Conservation (phyloP, 371 early-diverging fungal genomes). For the Lichtheimia hyalospora region DNA sequence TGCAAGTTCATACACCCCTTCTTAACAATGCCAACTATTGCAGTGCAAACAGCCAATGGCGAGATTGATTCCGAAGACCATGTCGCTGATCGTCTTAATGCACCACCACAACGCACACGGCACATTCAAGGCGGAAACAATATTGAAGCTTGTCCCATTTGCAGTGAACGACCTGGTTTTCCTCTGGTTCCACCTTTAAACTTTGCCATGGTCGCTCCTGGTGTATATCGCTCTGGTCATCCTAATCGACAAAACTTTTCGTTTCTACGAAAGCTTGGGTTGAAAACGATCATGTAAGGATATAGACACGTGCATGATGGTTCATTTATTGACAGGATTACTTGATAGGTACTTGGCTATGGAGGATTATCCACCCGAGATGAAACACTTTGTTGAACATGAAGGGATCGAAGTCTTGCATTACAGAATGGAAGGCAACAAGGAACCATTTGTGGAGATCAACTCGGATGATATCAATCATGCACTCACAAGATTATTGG, state of each 20-base stretch:
- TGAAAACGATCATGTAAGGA: conserved; percentile 76
- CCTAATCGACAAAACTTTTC: conserved; percentile 82
- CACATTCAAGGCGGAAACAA: conserved; percentile 9
- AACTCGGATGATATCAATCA: conserved; percentile 76
- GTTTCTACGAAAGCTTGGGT: conserved; percentile 72
- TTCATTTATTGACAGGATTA: background rate
- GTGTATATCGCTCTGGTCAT: conserved; percentile 86
- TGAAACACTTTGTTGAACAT: conserved; percentile 70
- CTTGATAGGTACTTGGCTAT: conserved; percentile 66
- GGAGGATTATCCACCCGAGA: conserved; percentile 82
- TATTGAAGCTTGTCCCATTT: conserved; percentile 34
- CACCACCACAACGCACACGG: conserved; percentile 13
- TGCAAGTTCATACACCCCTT: background rate
- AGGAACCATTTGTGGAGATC: conserved; percentile 93
- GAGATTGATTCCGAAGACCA: conserved; percentile 12
- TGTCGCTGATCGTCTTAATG: conserved; percentile 2
- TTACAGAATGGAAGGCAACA: conserved; percentile 83
- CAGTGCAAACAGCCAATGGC: conserved; percentile 21
- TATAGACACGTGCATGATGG: too few species aligned
- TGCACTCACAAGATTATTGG: conserved; percentile 77
- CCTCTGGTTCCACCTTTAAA: conserved; percentile 86
- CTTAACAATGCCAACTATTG: conserved; percentile 16
- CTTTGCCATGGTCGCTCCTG: conserved; percentile 85
- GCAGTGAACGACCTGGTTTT: conserved; percentile 39
- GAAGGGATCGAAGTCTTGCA: conserved; percentile 80